Base-by-base conservation (phyloP, 2,329 filamentous ascomycete species). In the Penicillium sp. region DNA sequence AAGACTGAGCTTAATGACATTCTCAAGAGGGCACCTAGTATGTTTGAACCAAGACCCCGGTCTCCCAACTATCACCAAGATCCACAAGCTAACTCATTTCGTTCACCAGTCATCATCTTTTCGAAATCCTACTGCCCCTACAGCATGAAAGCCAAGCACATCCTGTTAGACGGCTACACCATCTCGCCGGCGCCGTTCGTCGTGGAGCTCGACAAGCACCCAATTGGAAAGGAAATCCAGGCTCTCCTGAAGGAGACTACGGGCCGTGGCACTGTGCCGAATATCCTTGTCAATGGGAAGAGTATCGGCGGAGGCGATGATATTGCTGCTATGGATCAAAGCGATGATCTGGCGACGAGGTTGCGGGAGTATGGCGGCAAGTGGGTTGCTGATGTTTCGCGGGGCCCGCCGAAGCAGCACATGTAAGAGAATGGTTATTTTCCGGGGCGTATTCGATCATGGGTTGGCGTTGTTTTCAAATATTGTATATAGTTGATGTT, bases 291-390 rank as follows among this genome's bases (percentile, higher is more conserved):
- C 67, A 90, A 91, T 68, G 92, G 91, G 46, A 87, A 88, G 73
- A 95, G 90, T 74, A 91, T 98, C 59, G 95, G 95, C 47, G 95
- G 95, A 22, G 87, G 91, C 49, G 93, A 98, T 71, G 91, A 97
- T 59, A 84, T 99, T 55, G 83, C 86, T 49, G 87, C 84, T 26
- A 79, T 98, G 59, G 86, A 93, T 71, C 74, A 79, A 27, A 81
- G 83, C 31, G 87, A 87, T 61, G 84, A 84, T 56, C 79, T 98
- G 59, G 82, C 86, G 8, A 83, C 84, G 55, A 95, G 87, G 73
- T 82, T 98, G 61, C 86, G 85, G 72, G 82, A 83, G 26, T 81
- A 96, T 71, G 92, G 87, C 27, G 90, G 88, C 24, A 90, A 89
- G 71, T 83, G 86, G 58, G 73, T 89, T 29, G 71, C 73, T 59